phyloP scores from a whole-genome alignment of 768 basidiomycete species.

The Tricholoma flavovirens region DNA sequence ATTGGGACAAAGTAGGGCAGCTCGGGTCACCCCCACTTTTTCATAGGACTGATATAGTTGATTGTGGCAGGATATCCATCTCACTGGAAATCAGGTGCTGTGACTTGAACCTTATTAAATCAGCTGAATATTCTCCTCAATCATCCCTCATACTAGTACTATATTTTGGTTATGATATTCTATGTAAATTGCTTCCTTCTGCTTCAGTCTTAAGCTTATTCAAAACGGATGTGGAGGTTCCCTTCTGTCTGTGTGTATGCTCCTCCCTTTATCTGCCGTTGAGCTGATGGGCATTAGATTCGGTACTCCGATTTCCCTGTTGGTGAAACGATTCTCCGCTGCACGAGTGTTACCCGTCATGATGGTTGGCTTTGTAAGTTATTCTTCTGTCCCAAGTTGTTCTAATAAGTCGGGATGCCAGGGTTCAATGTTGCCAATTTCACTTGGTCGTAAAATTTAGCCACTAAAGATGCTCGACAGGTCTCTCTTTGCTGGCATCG shows the following conservation, averaged over 20 bases:
- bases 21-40: neutral
- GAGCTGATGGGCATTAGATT: conserved; percentile 23
- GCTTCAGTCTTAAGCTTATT: neutral
- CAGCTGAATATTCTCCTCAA: neutral
- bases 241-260: conserved; percentile 34
- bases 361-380: conserved; percentile 45
- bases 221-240: conserved; percentile 24
- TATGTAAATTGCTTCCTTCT: conserved; percentile 25
- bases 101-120: neutral
- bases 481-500: conserved; percentile 40
- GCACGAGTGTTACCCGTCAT: conserved; percentile 41
- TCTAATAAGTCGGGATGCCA: conserved; percentile 8
- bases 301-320: conserved; percentile 43
- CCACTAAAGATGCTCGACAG: conserved; percentile 14
- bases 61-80: conserved; percentile 31
- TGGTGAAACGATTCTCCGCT: conserved; percentile 44
- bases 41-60: neutral
- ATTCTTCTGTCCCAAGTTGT: neutral
- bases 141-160: conserved; percentile 34
- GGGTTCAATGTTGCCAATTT: conserved; percentile 35
- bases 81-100: conserved; percentile 40
- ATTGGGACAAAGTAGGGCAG: conserved; percentile 38
- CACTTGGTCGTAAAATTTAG: neutral
- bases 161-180: conserved; percentile 43
- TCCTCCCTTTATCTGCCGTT: neutral